Evolutionary conservation across 2,329 filamentous ascomycete genomes (phyloP), one percentile per base, ranked within the genome.

Genomic region (Fusarium napiforme): DNA sequence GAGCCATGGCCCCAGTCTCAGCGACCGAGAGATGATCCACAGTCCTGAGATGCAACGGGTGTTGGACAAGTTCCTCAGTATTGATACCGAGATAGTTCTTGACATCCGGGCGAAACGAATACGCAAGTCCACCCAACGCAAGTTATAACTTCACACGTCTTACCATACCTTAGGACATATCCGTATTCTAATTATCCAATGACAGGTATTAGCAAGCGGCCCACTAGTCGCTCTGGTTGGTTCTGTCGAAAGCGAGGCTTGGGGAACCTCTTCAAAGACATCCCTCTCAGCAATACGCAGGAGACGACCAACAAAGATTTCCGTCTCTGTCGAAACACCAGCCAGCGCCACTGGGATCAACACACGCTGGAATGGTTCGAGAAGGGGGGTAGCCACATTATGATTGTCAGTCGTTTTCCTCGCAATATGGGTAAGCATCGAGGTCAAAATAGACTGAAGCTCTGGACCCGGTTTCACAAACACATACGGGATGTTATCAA

Each of bases 291-390:
- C 4, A 37, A 70, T n/a, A 46, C 55, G 40, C n/a, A 36, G 39
- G 43, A 52, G 19, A 16, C 28, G 23, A 53, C 30, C 42, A 10
- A 64, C 19, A 55, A 32, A 10, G 45, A 60, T n/a, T 26, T 39
- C 12, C 69, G 47, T 28, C n/a, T 58, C n/a, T 71, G 43, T 52
- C 34, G 21, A 37, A 64, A 43, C n/a, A 49, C 32, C 40, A 56
- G 21, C 11, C 21, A 55, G n/a, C 36, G 32, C 6, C 36, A 36
- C 4, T 60, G 46, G 12, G 19, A 34, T 9, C 49, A 58, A 30
- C 56, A 64, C 36, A 61, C 19, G 18, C 55, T 64, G 9, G 47
- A 61, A 32, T 71, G 64, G 67, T 32, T 12, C 16, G 67, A 72
- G 16, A 26, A 43, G 7, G 47, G 37, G 30, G 46, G 46, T 7